phyloP scores from a whole-genome alignment of 768 basidiomycete species.

The Suillus americanus region DNA sequence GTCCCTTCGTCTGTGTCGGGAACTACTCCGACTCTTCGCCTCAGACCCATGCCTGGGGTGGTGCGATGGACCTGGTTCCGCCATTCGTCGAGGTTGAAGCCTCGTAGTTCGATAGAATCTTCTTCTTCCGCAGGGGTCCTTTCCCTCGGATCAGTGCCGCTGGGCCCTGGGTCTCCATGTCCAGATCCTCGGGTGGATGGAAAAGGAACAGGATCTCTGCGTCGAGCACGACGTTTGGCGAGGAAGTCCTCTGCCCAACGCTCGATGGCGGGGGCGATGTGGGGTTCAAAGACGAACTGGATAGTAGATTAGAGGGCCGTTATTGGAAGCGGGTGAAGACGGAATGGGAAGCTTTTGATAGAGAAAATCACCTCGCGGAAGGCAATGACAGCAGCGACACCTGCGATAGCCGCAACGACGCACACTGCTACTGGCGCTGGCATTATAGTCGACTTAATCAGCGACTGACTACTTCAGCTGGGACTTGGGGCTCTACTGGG shows the following conservation, averaged over 20 bases:
- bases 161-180: constrained; percentile 2
- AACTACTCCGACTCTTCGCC: constrained; percentile 3
- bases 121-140: constrained; percentile 18
- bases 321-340: not conserved
- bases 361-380: constrained; percentile 55
- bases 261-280: constrained; percentile 62
- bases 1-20: constrained; percentile 13
- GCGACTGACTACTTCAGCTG: not conserved
- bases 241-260: constrained; percentile 37
- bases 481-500: not conserved
- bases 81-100: constrained; percentile 59
- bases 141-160: constrained; percentile 14
- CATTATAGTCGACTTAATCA: constrained; percentile 14
- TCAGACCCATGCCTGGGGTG: not conserved
- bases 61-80: constrained; percentile 40
- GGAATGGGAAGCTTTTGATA: not conserved
- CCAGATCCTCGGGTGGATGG: constrained; percentile 16
- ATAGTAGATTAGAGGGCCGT: not conserved
- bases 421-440: constrained; percentile 42
- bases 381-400: constrained; percentile 48
- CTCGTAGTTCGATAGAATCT: constrained; percentile 48
- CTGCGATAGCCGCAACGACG: constrained; percentile 49
- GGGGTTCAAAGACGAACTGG: constrained; percentile 70
- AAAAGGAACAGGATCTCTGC: constrained; percentile 23
- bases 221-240: constrained; percentile 27